phyloP scores from a whole-genome alignment of 306 rosid species.

The Fagus crenata region DNA sequence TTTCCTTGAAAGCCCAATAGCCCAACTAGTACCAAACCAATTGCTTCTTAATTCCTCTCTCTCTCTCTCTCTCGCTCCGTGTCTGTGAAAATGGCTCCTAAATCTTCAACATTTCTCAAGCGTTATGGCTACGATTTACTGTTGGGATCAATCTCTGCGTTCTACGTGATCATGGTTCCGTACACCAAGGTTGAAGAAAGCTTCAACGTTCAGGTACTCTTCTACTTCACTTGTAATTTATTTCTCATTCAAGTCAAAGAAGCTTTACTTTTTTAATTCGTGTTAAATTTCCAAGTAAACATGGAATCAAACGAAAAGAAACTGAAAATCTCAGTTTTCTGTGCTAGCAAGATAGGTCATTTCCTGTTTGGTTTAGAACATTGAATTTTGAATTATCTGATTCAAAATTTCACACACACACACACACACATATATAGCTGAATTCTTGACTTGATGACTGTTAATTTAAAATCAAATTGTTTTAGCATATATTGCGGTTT shows the following conservation, averaged over 20 bases:
- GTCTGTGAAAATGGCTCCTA: conserved; percentile 53
- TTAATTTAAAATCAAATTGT: background rate
- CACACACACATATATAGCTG: too few relatives aligned
- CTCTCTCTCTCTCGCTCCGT: background rate
- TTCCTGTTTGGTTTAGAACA: background rate
- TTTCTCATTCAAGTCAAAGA: background rate
- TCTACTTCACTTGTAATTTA: background rate
- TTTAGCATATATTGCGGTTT: background rate
- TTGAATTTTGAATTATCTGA: background rate
- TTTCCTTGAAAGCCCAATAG: background rate
- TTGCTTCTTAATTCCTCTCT: background rate
- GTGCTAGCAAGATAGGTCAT: background rate
- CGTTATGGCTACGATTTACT: conserved; percentile 69
- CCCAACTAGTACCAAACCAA: background rate
- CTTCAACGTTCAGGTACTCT: conserved; percentile 77
- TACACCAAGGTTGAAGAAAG: conserved; percentile 97
- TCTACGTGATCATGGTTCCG: conserved; percentile 65
- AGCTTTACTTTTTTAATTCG: background rate
- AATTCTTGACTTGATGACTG: conserved; percentile 6
- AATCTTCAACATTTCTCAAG: conserved; percentile 40
- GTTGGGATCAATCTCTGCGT: conserved; percentile 58
- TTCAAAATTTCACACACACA: too few relatives aligned
- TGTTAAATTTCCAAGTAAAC: background rate
- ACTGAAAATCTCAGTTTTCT: background rate
- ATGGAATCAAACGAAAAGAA: background rate